These are phyloP conservation scores for Filobasidium uniguttulatum DNA, from an alignment of 1,284 basidiomycete genomes.

Conservation along the genomic window DNA sequence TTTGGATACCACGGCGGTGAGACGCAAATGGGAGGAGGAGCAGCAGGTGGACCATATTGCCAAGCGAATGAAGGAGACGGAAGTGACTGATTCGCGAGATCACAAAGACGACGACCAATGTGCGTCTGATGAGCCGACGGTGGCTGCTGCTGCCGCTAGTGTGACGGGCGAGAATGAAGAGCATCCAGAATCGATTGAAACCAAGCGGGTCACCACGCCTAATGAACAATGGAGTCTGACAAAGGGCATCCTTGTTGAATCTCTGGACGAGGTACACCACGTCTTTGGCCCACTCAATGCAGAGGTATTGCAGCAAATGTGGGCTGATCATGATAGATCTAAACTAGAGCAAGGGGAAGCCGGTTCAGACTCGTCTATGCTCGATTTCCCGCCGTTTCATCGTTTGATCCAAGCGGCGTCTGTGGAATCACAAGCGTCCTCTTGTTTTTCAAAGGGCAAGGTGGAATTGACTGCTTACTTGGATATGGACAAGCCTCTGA, in stretches of 20 bases:
- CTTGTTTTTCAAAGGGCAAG: neutral
- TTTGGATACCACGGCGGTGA: constrained; percentile 33
- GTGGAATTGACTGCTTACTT: constrained; percentile 45
- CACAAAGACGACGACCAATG: neutral
- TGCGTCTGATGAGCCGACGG: neutral
- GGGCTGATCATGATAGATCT: constrained; percentile 14
- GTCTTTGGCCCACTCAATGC: constrained; percentile 17
- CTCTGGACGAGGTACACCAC: constrained; percentile 34
- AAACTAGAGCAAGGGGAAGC: too few species aligned
- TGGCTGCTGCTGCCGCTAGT: neutral
- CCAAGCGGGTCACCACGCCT: constrained; percentile 2
- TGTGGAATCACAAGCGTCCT: neutral
- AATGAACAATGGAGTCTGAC: constrained; percentile 14
- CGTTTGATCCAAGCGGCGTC: constrained; percentile 12
- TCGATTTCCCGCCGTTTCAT: constrained; percentile 8
- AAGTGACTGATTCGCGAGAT: constrained; percentile 3
- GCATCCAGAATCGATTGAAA: constrained; percentile 4
- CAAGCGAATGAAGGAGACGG: constrained; percentile 12
- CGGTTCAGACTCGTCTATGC: neutral
- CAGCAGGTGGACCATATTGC: constrained; percentile 13
- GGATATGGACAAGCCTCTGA: constrained; percentile 72
- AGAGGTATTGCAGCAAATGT: constrained; percentile 23
- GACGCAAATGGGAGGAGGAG: constrained; percentile 8
- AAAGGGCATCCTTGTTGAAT: constrained; percentile 37
- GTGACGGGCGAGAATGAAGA: neutral